A percentile compares a stretch with the other conserved stretches of the same genome.
Conservation (phyloP, 75 land plant species). For the Sequoiadendron giganteum region DNA sequence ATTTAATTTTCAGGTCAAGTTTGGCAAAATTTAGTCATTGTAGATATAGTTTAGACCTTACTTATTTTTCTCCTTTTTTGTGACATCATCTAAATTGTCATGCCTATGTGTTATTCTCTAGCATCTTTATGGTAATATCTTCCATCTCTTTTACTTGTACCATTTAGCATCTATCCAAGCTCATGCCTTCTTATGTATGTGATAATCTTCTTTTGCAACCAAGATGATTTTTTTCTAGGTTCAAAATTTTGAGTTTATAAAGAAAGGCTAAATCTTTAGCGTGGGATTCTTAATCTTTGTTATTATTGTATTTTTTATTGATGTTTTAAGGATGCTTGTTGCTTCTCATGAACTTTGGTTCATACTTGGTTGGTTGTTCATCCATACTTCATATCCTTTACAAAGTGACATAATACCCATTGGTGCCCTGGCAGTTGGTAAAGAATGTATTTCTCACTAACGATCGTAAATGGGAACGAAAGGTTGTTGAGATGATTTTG, state of each 20-base stretch:
- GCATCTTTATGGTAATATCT: not conserved
- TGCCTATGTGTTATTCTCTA: not conserved
- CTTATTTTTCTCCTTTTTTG: not conserved
- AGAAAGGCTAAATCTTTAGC: not conserved
- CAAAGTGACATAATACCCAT: not conserved
- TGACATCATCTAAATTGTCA: not conserved
- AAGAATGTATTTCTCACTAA: slow-evolving; percentile 57
- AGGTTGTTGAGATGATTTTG: slow-evolving; percentile 57
- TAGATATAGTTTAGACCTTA: not conserved
- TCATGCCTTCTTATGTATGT: not conserved
- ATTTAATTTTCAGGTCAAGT: not conserved
- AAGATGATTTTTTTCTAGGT: not conserved
- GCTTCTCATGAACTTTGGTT: not conserved
- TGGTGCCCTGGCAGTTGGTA: slow-evolving; percentile 46
- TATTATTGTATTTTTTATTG: not conserved
- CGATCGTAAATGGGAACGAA: slow-evolving; percentile 61
- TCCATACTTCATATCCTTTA: not conserved
- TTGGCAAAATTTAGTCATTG: not conserved
- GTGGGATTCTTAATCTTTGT: not conserved
- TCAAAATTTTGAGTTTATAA: not conserved
- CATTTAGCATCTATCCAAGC: not conserved
- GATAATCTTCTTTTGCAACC: not conserved
- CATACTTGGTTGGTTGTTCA: not conserved
- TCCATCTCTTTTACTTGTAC: not conserved
- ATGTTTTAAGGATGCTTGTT: not conserved